Evolutionary conservation across 495 filamentous ascomycete species (phyloP).

Genomic region (Daldinia decipiens): DNA sequence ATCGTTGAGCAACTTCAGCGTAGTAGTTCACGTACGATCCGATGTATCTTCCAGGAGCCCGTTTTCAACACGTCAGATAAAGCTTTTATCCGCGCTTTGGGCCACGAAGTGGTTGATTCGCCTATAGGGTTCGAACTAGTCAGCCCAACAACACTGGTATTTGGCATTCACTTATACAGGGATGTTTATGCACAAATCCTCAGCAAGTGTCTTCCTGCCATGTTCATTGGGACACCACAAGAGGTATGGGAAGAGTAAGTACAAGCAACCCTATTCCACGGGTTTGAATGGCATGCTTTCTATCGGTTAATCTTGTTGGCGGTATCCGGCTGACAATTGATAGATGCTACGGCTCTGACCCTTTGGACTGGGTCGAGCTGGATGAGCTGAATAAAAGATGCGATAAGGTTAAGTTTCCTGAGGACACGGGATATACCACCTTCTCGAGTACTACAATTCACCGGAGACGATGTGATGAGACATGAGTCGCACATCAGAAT

Average conservation of each 20-base stretch:
- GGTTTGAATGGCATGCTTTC: not conserved
- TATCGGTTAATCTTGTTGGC: not conserved
- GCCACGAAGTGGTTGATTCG: conserved; percentile 64
- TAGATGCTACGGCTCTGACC: conserved; percentile 20
- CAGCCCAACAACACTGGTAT: conserved; percentile 57
- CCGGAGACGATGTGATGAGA: conserved; percentile 37
- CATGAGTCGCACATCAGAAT: not conserved
- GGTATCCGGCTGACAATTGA: conserved; percentile 11
- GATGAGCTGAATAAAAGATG: conserved; percentile 46
- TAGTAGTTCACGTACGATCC: conserved; percentile 39
- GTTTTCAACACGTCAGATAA: conserved; percentile 71
- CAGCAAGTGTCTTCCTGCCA: conserved; percentile 45
- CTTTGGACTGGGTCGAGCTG: conserved; percentile 30
- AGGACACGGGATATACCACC: conserved; percentile 46
- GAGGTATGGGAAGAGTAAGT: conserved; percentile 54
- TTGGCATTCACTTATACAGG: conserved; percentile 70
- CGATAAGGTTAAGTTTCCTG: conserved; percentile 52
- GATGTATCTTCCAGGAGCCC: conserved; percentile 74
- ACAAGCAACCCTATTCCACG: not conserved
- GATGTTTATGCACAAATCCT: conserved; percentile 53
- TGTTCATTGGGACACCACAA: conserved; percentile 57
- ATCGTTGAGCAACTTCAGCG: conserved; percentile 57
- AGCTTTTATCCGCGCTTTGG: conserved; percentile 62
- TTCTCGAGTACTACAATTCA: conserved; percentile 56
- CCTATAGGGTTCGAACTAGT: conserved; percentile 68